Conservation (phyloP, 2,329 filamentous ascomycete species). For the Xylaria sp. region DNA sequence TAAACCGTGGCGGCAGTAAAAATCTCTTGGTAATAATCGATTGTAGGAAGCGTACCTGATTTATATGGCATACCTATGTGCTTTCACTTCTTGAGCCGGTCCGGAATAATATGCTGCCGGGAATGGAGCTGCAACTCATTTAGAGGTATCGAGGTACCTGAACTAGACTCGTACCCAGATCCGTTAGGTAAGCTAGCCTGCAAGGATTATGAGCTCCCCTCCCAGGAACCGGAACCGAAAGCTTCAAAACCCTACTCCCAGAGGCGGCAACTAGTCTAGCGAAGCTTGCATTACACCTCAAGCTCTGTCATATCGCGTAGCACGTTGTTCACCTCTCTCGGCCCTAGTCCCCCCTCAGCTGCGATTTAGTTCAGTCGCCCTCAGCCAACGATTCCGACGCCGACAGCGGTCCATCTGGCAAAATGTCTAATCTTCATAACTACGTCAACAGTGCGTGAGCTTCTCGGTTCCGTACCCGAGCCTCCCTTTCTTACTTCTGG, state of each 20-base stretch:
- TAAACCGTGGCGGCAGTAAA: no score
- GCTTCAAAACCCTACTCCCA: conserved; percentile 8
- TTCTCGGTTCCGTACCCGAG: conserved; percentile 8
- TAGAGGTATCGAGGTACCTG: background rate
- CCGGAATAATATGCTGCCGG: background rate
- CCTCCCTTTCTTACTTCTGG: background rate
- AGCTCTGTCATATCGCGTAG: background rate
- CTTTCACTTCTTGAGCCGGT: background rate
- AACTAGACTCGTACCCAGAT: background rate
- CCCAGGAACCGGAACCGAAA: background rate
- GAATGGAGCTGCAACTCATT: background rate
- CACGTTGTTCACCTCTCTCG: background rate
- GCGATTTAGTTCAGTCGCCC: background rate
- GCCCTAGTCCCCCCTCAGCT: background rate
- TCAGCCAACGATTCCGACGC: background rate
- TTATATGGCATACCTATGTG: background rate
- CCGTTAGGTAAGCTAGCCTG: conserved; percentile 1
- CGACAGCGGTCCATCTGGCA: conserved; percentile 25
- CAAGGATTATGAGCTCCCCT: conserved; percentile 6
- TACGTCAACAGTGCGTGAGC: conserved; percentile 50
- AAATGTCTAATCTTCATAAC: conserved; percentile 49
- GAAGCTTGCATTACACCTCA: background rate
- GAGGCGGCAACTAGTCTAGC: background rate
- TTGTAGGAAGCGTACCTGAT: no score
- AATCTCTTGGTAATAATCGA: no score